A percentile compares a stretch with the other conserved stretches of the same genome.
phyloP scores from a whole-genome alignment of 2,329 filamentous ascomycete species.

The Monilinia polystroma region DNA sequence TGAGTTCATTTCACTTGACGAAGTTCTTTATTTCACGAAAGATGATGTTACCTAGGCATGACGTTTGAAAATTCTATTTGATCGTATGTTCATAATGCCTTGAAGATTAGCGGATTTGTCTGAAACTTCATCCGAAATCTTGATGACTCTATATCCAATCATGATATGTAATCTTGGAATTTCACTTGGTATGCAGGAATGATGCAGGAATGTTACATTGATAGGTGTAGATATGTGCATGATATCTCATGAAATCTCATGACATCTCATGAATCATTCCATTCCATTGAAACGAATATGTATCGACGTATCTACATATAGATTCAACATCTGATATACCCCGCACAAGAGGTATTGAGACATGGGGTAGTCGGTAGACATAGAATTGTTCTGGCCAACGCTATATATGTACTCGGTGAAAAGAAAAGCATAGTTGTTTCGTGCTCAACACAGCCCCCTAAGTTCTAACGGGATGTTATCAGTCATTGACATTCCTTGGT shows the following conservation, averaged over 20 bases:
- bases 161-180: background rate
- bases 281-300: background rate
- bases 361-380: background rate
- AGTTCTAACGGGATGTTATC: background rate
- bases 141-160: background rate
- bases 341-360: background rate
- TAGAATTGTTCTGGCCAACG: background rate
- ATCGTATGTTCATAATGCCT: background rate
- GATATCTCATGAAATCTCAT: background rate
- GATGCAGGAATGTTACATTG: too few relatives aligned
- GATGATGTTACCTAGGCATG: too few relatives aligned
- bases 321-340: background rate
- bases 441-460: conserved; percentile 6
- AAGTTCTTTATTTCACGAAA: background rate
- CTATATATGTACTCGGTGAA: background rate
- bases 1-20: background rate
- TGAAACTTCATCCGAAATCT: background rate
- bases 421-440: background rate
- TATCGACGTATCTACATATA: too few relatives aligned
- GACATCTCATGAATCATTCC: background rate
- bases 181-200: background rate
- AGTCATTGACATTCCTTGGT: background rate
- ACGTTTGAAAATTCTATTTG: background rate
- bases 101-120: background rate
- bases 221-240: background rate